Evolutionary conservation across 805 yeast genomes (phyloP).

Genomic region (Candida jianshihensis): DNA sequence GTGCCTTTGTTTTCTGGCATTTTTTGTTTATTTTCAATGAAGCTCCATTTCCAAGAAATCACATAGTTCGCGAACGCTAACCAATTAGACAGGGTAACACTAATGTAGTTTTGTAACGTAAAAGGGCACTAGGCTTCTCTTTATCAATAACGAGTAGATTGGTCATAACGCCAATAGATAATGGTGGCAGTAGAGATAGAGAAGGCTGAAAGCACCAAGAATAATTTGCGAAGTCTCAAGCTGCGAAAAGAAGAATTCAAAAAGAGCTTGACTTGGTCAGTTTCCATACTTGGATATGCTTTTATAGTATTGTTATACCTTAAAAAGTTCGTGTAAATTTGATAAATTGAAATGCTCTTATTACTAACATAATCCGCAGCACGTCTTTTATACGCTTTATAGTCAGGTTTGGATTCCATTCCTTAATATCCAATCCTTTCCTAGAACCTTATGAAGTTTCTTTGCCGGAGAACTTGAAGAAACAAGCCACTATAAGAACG

Average conservation of each 20-base stretch:
- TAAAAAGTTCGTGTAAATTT: slow-evolving; percentile 14
- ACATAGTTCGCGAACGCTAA: too few species aligned
- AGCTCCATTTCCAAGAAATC: too few species aligned
- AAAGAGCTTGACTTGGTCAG: slow-evolving; percentile 7
- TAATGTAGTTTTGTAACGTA: background rate
- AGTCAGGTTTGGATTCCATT: slow-evolving; percentile 30
- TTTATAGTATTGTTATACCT: slow-evolving; percentile 18
- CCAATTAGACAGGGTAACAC: too few species aligned
- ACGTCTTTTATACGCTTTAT: slow-evolving; percentile 22
- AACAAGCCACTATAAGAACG: slow-evolving; percentile 25
- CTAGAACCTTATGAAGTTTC: slow-evolving; percentile 25
- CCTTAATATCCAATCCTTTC: slow-evolving; percentile 34
- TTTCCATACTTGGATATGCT: slow-evolving; percentile 15
- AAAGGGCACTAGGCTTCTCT: too few species aligned
- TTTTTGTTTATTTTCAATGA: too few species aligned
- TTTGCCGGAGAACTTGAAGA: slow-evolving; percentile 14
- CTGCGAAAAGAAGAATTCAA: slow-evolving; percentile 15
- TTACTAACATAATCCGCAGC: slow-evolving; percentile 8
- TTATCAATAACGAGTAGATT: too few species aligned
- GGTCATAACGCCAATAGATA: background rate
- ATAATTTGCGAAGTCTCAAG: slow-evolving; percentile 13
- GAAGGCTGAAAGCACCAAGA: slow-evolving; percentile 6
- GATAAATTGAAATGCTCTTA: background rate
- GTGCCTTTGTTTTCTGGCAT: too few species aligned
- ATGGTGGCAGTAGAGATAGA: background rate